phyloP scores from a whole-genome alignment of 352 stramenopile species.

The Phytophthora fragariaefolia region DNA sequence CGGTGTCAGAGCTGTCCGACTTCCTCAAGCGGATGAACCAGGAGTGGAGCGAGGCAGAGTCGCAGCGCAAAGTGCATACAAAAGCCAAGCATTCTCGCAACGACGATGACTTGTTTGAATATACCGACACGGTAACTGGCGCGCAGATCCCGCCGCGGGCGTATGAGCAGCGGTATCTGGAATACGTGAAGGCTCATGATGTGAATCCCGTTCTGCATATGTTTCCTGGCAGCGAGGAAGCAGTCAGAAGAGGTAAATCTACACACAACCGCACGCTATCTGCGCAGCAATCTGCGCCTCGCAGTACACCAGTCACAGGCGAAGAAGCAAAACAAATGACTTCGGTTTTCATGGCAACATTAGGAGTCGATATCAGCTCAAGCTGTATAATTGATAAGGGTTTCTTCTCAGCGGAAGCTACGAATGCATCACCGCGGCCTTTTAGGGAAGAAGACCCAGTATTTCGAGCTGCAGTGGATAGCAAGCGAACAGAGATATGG shows the following conservation, averaged over 20 bases:
- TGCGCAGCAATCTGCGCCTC: neutral
- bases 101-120: constrained; percentile 53
- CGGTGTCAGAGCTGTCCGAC: constrained; percentile 36
- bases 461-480: constrained; percentile 32
- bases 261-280: neutral
- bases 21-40: constrained; percentile 63
- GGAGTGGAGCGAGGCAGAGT: constrained; percentile 53
- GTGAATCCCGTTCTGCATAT: constrained; percentile 48
- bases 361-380: constrained; percentile 49
- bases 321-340: neutral
- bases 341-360: constrained; percentile 18
- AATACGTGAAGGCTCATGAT: constrained; percentile 43
- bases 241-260: neutral
- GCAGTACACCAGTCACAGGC: neutral
- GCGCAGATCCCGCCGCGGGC: constrained; percentile 33
- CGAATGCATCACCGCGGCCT: constrained; percentile 3
- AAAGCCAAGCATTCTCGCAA: constrained; percentile 39
- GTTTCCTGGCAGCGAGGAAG: constrained; percentile 17
- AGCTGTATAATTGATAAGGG: constrained; percentile 50
- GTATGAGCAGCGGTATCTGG: constrained; percentile 63
- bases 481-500: constrained; percentile 31
- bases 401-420: constrained; percentile 35
- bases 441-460: constrained; percentile 11
- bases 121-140: constrained; percentile 54
- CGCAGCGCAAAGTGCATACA: constrained; percentile 46